Evolutionary conservation across 306 rosid species (phyloP), one percentile per base, ranked within the genome.

Genomic region (Urtica urens): DNA sequence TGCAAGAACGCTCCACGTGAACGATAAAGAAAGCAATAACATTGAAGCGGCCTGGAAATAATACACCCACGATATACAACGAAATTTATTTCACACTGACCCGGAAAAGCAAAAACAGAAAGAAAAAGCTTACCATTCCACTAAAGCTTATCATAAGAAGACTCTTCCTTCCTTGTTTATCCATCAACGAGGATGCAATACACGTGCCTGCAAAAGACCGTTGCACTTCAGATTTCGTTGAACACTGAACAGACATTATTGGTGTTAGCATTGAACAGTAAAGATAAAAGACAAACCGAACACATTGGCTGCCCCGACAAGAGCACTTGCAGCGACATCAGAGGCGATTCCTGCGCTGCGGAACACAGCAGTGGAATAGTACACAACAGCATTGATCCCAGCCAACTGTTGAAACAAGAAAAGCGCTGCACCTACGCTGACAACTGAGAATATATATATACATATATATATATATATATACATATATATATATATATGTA

Each of bases 251-350:
- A 25, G 22, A 19, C 17, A 31, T 33, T n/a, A 56, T 19, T 37
- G 49, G 9, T 35, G 24, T 17, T 15, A 35, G 53, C 59, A 20
- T 42, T 33, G 7, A 38, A 27, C 29, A 44, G 42, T 8, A 57
- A 53, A 26, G 23, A 53, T 20, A 21, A 38, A 64, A 38, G 52
- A 72, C 94, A 42, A 50, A 83, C 96, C 94, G 14, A 88, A 80
- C 50, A 88, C 96, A 58, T 88, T 88, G 51, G 96, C 78, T 48
- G 88, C 83, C 58, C 94, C 96, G 72, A 83, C 94, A 18, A 88
- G 82, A 56, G 94, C 94, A 75, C 96, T 88, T 44, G 96, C 96
- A 53, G 94, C 96, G 58, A 88, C 85, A 60, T 88, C 96, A 49
- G 96, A 88, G 62, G 88, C 60, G 49, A 88, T 75, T 60, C 96